Base-by-base conservation (phyloP, 2,329 filamentous ascomycete genomes). In the Immersiporthe knoxdaviesiana region DNA sequence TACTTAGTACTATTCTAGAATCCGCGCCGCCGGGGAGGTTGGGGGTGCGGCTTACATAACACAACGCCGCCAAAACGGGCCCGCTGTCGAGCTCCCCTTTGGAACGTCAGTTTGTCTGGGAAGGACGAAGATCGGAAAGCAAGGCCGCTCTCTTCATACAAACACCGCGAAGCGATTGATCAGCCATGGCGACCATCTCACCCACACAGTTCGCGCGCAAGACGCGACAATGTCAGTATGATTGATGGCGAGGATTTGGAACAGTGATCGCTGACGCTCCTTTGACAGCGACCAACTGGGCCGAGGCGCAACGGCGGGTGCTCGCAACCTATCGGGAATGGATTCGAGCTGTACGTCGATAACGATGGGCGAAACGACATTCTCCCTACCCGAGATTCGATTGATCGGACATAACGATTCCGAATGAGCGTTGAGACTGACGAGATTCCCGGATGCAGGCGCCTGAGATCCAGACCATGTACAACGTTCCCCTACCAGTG, bases 391-490 rank as follows among this genome's bases (percentile, higher is more conserved):
- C 59, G 16, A 50, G 4, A 37, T 30, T 27, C 32, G 18, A 62
- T 16, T 24, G 21, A 21, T 30, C 8, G 32, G 12, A 21, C 24
- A 44, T 47, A 5, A 5, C 47, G n/a, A n/a, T 24, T 24, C 12
- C 24, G 2, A 27, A 16, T 6, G 30, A 41, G 8, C n/a, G 12
- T 24, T 8, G 11, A 27, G 65, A 58, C 71, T 71, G 41, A 72
- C 52, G 52, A 61, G 54, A 66, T 35, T 16, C n/a, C 66, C 59
- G 60, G 16, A 11, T 47, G 41, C 79, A 99, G 96, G 94, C 94
- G 54, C 95, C 96, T 71, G 94, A 98, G 80, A 95, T 99, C 78
- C 96, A 98, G 82, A 92, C 90, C 72, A 97, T 98, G 93, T 99
- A 99, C 88, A 92, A 92, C 72, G 85, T 99, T 77, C 93, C 92